These are phyloP conservation scores for Heterobasidion parviporum DNA, from an alignment of 1,284 basidiomycete species.

Conservation along the genomic window DNA sequence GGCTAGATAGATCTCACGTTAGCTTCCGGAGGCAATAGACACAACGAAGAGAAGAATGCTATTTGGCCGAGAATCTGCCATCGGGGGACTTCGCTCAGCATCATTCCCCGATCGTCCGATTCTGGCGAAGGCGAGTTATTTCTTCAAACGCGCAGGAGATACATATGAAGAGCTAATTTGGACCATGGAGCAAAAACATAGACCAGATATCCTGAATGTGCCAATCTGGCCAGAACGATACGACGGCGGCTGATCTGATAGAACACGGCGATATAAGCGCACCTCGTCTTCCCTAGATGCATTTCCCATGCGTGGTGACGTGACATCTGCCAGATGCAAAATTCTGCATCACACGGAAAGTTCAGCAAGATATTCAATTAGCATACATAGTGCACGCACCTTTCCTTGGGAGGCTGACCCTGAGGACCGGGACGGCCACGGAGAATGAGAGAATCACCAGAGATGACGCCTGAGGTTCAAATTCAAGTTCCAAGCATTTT, in stretches of 20 bases:
- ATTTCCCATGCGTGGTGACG: conserved; percentile 76
- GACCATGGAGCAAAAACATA: too few species aligned
- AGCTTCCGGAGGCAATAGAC: background rate
- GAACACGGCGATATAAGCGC: conserved; percentile 12
- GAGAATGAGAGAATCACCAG: conserved; percentile 82
- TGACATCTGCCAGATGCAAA: conserved; percentile 79
- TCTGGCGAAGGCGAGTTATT: too few species aligned
- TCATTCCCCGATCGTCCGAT: too few species aligned
- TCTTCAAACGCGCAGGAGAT: too few species aligned
- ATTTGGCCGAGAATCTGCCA: too few species aligned
- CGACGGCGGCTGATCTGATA: too few species aligned
- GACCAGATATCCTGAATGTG: too few species aligned
- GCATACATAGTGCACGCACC: conserved; percentile 36
- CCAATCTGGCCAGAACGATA: too few species aligned
- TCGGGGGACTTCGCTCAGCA: too few species aligned
- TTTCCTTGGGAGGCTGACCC: conserved; percentile 82
- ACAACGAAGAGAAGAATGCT: too few species aligned
- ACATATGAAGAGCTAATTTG: too few species aligned
- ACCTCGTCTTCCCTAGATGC: conserved; percentile 83
- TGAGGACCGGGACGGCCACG: conserved; percentile 70
- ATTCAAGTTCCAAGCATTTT: conserved; percentile 10
- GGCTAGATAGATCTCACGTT: conserved; percentile 36
- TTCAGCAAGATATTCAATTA: background rate
- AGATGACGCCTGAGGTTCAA: conserved; percentile 63
- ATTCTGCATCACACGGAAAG: conserved; percentile 40